phyloP scores from a whole-genome alignment of 2,329 filamentous ascomycete species.

The Juglanconis sp. region DNA sequence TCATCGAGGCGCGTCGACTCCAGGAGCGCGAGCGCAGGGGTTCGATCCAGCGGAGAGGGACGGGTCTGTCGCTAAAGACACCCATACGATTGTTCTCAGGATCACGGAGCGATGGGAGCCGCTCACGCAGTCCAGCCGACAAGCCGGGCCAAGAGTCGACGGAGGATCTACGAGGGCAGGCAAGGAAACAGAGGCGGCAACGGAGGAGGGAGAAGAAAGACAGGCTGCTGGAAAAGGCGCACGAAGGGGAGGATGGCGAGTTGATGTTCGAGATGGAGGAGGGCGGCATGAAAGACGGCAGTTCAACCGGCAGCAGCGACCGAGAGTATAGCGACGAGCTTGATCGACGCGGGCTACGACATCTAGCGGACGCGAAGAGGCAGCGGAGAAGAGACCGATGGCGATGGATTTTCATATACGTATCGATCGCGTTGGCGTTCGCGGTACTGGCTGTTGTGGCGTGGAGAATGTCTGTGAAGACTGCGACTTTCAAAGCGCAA shows the following conservation, averaged over 20 bases:
- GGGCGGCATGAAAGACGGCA: conserved; percentile 67
- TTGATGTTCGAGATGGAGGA: conserved; percentile 92
- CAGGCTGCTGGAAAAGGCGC: conserved; percentile 49
- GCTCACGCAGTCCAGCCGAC: conserved; percentile 36
- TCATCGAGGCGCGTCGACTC: conserved; percentile 48
- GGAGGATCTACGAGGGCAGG: conserved; percentile 49
- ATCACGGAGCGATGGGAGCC: conserved; percentile 33
- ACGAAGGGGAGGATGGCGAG: conserved; percentile 66
- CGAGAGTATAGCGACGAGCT: conserved; percentile 58
- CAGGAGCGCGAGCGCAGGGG: conserved; percentile 46
- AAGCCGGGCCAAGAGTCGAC: conserved; percentile 36
- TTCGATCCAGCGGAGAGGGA: conserved; percentile 22
- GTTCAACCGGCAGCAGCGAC: conserved; percentile 60
- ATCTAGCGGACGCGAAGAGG: conserved; percentile 44
- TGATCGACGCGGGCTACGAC: conserved; percentile 50
- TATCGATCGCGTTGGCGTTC: conserved; percentile 50
- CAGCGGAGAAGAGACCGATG: conserved; percentile 51
- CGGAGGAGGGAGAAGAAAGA: conserved; percentile 53
- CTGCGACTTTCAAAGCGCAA: conserved; percentile 28
- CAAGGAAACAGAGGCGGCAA: conserved; percentile 45
- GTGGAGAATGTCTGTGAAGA: conserved; percentile 55
- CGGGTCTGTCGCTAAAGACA: conserved; percentile 48
- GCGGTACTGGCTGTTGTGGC: conserved; percentile 54
- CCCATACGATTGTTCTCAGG: conserved; percentile 43
- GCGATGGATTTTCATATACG: conserved; percentile 52